These are phyloP conservation scores for Sporothrix curviconia DNA, from an alignment of 2,329 filamentous ascomycete species.

Conservation along the genomic window DNA sequence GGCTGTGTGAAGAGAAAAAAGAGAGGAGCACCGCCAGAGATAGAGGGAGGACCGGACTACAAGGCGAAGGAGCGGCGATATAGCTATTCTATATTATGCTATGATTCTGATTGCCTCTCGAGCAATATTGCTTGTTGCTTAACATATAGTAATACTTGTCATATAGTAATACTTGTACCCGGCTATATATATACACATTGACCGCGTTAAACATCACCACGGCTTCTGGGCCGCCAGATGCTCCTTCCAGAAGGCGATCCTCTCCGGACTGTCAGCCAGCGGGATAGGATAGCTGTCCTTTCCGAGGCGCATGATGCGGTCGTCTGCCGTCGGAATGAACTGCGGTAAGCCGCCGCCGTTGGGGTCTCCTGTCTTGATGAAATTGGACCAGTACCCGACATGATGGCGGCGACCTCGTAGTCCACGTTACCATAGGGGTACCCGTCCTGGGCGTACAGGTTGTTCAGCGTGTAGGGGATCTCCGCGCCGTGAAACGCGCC, in stretches of 20 bases:
- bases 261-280: background rate
- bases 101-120: too few relatives aligned
- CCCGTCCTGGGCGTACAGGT: background rate
- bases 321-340: background rate
- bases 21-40: too few relatives aligned
- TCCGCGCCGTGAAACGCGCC: background rate
- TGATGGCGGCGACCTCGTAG: background rate
- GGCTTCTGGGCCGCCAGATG: background rate
- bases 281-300: background rate
- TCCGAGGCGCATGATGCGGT: background rate
- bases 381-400: background rate
- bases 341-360: background rate
- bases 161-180: too few relatives aligned
- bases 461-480: background rate
- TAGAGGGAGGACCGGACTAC: too few relatives aligned
- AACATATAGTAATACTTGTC: too few relatives aligned
- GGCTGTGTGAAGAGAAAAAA: too few relatives aligned
- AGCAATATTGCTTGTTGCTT: too few relatives aligned
- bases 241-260: background rate
- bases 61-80: too few relatives aligned
- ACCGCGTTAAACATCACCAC: too few relatives aligned
- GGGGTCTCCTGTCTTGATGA: background rate
- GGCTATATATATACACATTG: background rate
- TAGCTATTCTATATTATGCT: too few relatives aligned
- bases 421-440: background rate